Percentiles rank a stretch among this genome's conserved stretches.
These are phyloP conservation scores for Cynanchum wilfordii DNA, from an alignment of 257 asterid species.

Conservation along the genomic window DNA sequence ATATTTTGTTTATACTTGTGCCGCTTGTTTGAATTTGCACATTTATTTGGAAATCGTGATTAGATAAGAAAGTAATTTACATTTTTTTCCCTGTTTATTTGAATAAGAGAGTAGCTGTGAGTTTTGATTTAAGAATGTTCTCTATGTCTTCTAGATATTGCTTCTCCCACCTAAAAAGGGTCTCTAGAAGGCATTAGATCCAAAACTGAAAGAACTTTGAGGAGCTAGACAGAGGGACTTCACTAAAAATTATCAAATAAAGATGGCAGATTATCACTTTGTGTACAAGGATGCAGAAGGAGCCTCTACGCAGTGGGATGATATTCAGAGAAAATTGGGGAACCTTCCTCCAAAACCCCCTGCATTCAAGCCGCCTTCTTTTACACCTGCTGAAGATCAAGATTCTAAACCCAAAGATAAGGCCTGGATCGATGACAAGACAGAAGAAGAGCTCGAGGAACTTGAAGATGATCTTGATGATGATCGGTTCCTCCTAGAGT, in stretches of 20 bases:
- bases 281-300: conserved; percentile 95
- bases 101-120: too few relatives aligned
- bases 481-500: conserved; percentile 79
- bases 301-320: conserved; percentile 93
- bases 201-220: neutral
- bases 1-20: too few relatives aligned
- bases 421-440: conserved; percentile 68
- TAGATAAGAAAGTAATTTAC: too few relatives aligned
- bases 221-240: neutral
- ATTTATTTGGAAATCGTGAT: too few relatives aligned
- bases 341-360: conserved; percentile 72
- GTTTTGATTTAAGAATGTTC: too few relatives aligned
- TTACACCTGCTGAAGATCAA: conserved; percentile 58
- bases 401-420: conserved; percentile 63
- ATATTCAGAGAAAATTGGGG: conserved; percentile 80
- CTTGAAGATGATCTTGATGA: conserved; percentile 92
- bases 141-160: too few relatives aligned
- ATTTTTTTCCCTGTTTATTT: too few relatives aligned
- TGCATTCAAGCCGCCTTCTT: conserved; percentile 69
- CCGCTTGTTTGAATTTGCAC: too few relatives aligned
- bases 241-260: neutral
- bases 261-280: conserved; percentile 86
- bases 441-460: conserved; percentile 85
- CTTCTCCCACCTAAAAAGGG: neutral
- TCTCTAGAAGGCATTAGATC: neutral